A percentile compares a stretch with the other conserved stretches of the same genome.
These are phyloP conservation scores for Colletotrichum plurivorum DNA, from an alignment of 2,329 filamentous ascomycete species.

Conservation along the genomic window DNA sequence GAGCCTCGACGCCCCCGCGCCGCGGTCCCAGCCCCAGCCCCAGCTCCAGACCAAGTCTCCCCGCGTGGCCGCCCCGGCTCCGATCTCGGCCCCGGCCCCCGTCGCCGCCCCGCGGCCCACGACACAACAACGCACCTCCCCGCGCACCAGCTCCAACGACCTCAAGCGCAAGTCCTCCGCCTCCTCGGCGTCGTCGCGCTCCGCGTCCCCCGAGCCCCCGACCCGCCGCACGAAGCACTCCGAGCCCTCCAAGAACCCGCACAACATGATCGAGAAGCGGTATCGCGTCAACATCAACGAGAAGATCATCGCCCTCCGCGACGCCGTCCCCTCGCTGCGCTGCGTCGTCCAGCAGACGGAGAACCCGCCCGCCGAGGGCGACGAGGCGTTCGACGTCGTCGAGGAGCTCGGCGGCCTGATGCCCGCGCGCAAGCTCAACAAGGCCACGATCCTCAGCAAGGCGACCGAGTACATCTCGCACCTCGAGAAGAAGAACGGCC, in stretches of 20 bases:
- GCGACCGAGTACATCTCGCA: slow-evolving; percentile 55
- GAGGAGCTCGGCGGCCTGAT: slow-evolving; percentile 50
- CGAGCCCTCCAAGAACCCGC: slow-evolving; percentile 79
- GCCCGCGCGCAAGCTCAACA: slow-evolving; percentile 57
- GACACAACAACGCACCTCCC: slow-evolving; percentile 23
- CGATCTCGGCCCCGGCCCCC: slow-evolving; percentile 13
- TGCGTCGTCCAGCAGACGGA: slow-evolving; percentile 51
- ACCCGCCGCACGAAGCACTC: slow-evolving; percentile 48
- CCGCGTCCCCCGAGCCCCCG: slow-evolving; percentile 57
- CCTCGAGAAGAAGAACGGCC: slow-evolving; percentile 52
- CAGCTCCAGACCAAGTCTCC: slow-evolving; percentile 11
- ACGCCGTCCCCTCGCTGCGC: slow-evolving; percentile 72
- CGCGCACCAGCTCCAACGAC: slow-evolving; percentile 43
- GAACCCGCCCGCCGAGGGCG: slow-evolving; percentile 46
- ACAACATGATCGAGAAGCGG: slow-evolving; percentile 89
- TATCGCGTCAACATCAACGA: slow-evolving; percentile 89
- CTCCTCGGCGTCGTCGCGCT: slow-evolving; percentile 47
- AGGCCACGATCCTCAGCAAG: slow-evolving; percentile 58
- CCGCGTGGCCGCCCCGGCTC: slow-evolving; percentile 6
- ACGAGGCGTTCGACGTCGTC: slow-evolving; percentile 43
- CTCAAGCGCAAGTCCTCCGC: slow-evolving; percentile 52
- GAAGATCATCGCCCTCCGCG: slow-evolving; percentile 82
- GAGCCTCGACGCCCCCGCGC: slow-evolving; percentile 29
- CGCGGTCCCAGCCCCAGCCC: slow-evolving; percentile 9
- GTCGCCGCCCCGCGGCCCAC: slow-evolving; percentile 10